Percentiles rank a stretch among this genome's conserved stretches.
Evolutionary conservation across 208 protist genomes (phyloP).

Genomic region (Endotrypanum monterogeii): DNA sequence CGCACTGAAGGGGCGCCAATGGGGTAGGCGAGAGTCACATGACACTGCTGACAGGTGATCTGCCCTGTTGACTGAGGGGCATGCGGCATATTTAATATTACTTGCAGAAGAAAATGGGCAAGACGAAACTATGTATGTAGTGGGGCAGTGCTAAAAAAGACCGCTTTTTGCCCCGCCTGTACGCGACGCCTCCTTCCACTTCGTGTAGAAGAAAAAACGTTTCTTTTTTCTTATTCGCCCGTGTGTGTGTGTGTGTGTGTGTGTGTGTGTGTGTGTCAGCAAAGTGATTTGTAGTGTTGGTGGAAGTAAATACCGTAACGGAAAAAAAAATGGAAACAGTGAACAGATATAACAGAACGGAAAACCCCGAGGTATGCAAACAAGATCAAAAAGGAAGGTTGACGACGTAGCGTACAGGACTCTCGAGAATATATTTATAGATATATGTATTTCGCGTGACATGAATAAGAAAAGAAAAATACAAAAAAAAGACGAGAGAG

Average conservation of each 20-base stretch:
- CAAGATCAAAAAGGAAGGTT: not conserved
- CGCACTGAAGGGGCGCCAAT: constrained; percentile 82
- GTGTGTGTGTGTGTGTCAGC: no score
- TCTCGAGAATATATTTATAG: not conserved
- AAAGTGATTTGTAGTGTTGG: no score
- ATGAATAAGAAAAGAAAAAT: not conserved
- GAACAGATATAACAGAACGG: not conserved
- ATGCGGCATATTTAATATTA: constrained; percentile 59
- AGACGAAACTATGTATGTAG: no score
- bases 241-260: no score
- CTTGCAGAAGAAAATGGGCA: no score
- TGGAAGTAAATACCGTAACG: no score
- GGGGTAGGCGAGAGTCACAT: constrained; percentile 82
- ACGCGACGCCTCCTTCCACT: no score
- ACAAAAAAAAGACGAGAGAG: not conserved
- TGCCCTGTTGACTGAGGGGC: constrained; percentile 71
- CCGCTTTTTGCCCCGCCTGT: no score
- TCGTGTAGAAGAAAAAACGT: no score
- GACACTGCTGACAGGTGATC: constrained; percentile 78
- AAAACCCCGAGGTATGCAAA: not conserved
- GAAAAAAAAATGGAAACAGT: not conserved
- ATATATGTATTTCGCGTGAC: not conserved
- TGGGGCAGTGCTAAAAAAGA: no score
- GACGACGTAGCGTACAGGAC: not conserved
- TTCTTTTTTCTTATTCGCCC: no score